These are phyloP conservation scores for Alternaria alternata DNA, from an alignment of 2,329 filamentous ascomycete species.

Conservation along the genomic window DNA sequence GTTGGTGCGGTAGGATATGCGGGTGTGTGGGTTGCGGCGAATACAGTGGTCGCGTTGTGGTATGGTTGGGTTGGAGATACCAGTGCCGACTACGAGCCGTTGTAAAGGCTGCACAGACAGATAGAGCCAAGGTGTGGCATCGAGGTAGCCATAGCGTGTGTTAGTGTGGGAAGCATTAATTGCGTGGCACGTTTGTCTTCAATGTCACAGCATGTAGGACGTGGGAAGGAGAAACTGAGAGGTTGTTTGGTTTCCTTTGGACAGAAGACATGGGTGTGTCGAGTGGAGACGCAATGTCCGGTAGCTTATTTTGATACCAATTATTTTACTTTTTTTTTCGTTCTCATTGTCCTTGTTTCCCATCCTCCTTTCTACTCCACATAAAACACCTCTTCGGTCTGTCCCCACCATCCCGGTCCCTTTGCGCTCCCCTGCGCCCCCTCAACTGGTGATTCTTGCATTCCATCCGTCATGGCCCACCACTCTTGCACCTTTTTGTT, in stretches of 20 bases:
- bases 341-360: background rate
- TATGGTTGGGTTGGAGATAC: conserved; percentile 61
- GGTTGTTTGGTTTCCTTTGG: background rate
- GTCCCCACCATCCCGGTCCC: conserved; percentile 69
- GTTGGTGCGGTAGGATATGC: conserved; percentile 77
- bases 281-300: background rate
- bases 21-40: conserved; percentile 75
- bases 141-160: background rate
- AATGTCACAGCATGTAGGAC: background rate
- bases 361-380: conserved; percentile 29
- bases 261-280: background rate
- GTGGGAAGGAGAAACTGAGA: background rate
- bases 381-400: conserved; percentile 74
- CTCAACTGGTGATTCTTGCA: conserved; percentile 68
- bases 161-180: background rate
- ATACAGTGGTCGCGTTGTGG: conserved; percentile 66
- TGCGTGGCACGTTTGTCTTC: fast-evolving
- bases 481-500: conserved; percentile 78
- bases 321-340: background rate
- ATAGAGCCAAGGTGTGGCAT: background rate
- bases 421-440: conserved; percentile 50
- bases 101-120: conserved; percentile 8
- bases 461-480: conserved; percentile 82
- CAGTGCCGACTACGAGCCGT: conserved; percentile 33
- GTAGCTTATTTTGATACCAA: conserved; percentile 4